A percentile compares a stretch with the other conserved stretches of the same genome.
phyloP scores from a whole-genome alignment of 352 stramenopile species.

The Globisporangium spinosum region DNA sequence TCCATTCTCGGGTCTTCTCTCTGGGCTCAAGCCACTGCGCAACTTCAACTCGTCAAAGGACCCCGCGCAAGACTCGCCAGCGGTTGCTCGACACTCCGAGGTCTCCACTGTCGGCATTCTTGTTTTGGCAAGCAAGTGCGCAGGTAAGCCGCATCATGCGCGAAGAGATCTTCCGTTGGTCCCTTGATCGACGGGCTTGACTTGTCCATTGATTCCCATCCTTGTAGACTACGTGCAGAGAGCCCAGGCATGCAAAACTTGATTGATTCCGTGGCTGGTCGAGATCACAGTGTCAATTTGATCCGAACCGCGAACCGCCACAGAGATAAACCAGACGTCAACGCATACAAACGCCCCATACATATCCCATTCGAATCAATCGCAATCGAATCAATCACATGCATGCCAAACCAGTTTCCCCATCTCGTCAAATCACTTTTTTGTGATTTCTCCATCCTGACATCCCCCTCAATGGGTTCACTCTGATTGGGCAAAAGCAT shows the following conservation, averaged over 20 bases:
- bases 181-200: neutral
- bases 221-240: too few relatives aligned
- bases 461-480: neutral
- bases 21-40: too few relatives aligned
- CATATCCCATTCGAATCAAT: neutral
- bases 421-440: slow-evolving; percentile 1
- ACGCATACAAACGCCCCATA: neutral
- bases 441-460: neutral
- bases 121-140: neutral
- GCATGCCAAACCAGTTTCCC: neutral
- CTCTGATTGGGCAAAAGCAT: slow-evolving; percentile 1
- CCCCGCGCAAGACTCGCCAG: too few relatives aligned
- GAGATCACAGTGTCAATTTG: too few relatives aligned
- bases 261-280: neutral
- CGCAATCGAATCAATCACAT: neutral
- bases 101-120: neutral
- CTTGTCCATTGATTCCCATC: neutral
- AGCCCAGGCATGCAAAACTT: too few relatives aligned
- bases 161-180: neutral
- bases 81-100: neutral
- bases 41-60: too few relatives aligned
- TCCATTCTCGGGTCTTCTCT: too few relatives aligned
- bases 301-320: neutral
- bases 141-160: neutral
- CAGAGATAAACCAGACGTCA: neutral